phyloP scores from a whole-genome alignment of 1,284 basidiomycete genomes.

The Calocybe gambosa region DNA sequence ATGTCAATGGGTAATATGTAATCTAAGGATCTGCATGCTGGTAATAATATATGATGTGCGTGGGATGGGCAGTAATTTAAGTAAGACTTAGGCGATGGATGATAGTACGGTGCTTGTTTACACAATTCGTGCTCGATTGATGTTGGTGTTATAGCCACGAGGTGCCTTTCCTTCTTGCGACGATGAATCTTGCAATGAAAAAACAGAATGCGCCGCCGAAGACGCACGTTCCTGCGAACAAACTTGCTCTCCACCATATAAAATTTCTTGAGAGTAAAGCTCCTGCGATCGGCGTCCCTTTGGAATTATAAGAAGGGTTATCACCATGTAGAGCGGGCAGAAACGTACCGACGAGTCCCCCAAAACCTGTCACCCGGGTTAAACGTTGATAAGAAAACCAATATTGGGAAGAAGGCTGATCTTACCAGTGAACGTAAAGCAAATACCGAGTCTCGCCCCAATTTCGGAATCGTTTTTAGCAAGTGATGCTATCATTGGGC shows the following conservation, averaged over 20 bases:
- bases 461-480: constrained; percentile 34
- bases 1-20: no score
- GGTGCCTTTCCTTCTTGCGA: constrained; percentile 21
- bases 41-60: no score
- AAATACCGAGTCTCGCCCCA: constrained; percentile 34
- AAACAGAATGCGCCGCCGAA: constrained; percentile 24
- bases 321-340: neutral
- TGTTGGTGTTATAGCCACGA: constrained; percentile 12
- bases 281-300: constrained; percentile 26
- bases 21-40: no score
- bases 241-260: constrained; percentile 21
- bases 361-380: constrained; percentile 23
- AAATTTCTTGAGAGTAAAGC: constrained; percentile 21
- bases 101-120: no score
- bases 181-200: constrained; percentile 21
- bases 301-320: neutral
- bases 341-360: constrained; percentile 30
- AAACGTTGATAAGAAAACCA: neutral
- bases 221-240: constrained; percentile 19
- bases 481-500: constrained; percentile 29
- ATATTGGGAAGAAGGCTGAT: neutral
- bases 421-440: constrained; percentile 35
- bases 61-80: no score
- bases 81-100: no score
- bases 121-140: no score